A percentile compares a stretch with the other conserved stretches of the same genome.
These are phyloP conservation scores for Neospermospora avenae DNA, from an alignment of 2,329 filamentous ascomycete genomes.

Conservation along the genomic window DNA sequence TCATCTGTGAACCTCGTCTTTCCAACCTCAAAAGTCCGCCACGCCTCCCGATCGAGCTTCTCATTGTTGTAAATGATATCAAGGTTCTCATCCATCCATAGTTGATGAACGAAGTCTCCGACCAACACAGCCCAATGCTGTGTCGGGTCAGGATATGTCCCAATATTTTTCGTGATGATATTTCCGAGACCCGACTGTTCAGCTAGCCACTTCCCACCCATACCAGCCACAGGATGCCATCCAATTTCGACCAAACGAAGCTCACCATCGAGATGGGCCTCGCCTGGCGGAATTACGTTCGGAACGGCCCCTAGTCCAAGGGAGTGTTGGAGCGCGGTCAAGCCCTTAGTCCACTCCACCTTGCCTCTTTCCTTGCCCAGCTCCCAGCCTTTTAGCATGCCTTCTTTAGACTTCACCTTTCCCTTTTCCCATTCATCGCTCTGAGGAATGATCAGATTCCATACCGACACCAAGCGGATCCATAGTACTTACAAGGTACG, in stretches of 20 bases:
- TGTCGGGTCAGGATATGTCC: constrained; percentile 54
- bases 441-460: not conserved
- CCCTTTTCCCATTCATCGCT: constrained; percentile 1
- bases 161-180: constrained; percentile 53
- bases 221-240: constrained; percentile 56
- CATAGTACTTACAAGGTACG: constrained; percentile 2
- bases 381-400: constrained; percentile 7
- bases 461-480: not conserved
- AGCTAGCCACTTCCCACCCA: constrained; percentile 56
- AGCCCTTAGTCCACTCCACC: constrained; percentile 40
- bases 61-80: constrained; percentile 56
- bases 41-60: constrained; percentile 43
- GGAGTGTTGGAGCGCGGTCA: constrained; percentile 41
- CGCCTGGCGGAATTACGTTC: constrained; percentile 42
- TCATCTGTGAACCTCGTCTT: constrained; percentile 54
- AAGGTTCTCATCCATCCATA: constrained; percentile 60
- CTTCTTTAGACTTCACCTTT: constrained; percentile 7
- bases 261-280: constrained; percentile 38
- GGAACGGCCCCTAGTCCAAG: constrained; percentile 44
- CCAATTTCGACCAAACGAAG: constrained; percentile 49
- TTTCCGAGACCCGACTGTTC: constrained; percentile 53
- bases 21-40: constrained; percentile 50
- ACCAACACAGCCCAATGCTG: constrained; percentile 60
- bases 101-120: constrained; percentile 51
- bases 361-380: constrained; percentile 12